phyloP scores from a whole-genome alignment of 768 basidiomycete genomes.

The Paxillus rubicundulus region DNA sequence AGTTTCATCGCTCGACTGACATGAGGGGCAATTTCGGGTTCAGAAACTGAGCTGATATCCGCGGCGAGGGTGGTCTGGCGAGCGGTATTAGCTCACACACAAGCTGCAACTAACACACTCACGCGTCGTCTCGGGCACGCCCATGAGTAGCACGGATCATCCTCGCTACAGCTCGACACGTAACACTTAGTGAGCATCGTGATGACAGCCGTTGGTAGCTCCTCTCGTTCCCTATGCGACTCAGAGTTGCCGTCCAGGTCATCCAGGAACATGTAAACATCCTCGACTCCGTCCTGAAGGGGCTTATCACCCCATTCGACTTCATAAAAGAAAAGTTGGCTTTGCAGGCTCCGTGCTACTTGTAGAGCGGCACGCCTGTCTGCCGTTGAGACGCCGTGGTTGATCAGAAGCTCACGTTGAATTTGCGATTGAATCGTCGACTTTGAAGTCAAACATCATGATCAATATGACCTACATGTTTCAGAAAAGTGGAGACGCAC shows the following conservation, averaged over 20 bases:
- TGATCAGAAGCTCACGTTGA: constrained; percentile 75
- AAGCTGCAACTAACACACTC: constrained; percentile 13
- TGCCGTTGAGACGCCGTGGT: constrained; percentile 68
- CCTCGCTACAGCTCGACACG: constrained; percentile 81
- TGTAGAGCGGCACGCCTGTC: constrained; percentile 83
- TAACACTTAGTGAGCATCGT: constrained; percentile 91
- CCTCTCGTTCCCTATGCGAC: constrained; percentile 55
- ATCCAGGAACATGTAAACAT: constrained; percentile 91
- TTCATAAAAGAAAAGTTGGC: constrained; percentile 93
- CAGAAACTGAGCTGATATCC: constrained; percentile 18
- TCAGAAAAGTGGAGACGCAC: constrained; percentile 45
- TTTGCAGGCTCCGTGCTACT: constrained; percentile 87
- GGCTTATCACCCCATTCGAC: constrained; percentile 90
- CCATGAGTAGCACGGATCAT: constrained; percentile 76
- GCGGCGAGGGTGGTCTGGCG: constrained; percentile 22
- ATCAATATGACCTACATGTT: constrained; percentile 3
- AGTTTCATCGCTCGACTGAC: constrained; percentile 34
- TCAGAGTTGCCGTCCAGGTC: constrained; percentile 70
- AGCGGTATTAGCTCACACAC: constrained; percentile 13
- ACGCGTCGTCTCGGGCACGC: constrained; percentile 71
- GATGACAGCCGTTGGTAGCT: constrained; percentile 87
- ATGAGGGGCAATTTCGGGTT: constrained; percentile 29
- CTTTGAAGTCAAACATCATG: constrained; percentile 37
- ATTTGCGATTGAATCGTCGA: constrained; percentile 87
- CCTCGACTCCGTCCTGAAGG: constrained; percentile 84